These are phyloP conservation scores for Pyrenochaeta sp. DNA, from an alignment of 2,329 filamentous ascomycete species.

Conservation along the genomic window DNA sequence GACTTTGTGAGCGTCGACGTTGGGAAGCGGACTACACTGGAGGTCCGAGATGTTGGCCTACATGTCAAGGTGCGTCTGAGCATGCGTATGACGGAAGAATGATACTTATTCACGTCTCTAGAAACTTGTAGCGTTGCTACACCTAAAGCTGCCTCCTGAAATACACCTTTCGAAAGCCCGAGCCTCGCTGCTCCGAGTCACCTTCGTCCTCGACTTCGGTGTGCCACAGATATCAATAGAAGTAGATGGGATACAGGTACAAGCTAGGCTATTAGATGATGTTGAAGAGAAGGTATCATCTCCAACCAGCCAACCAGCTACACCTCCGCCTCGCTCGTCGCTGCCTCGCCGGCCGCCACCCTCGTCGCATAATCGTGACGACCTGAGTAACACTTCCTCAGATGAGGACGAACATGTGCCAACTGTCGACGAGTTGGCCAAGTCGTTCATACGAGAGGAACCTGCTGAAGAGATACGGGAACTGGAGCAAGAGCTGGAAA, in stretches of 20 bases:
- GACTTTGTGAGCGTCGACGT: slow-evolving; percentile 86
- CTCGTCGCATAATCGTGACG: slow-evolving; percentile 15
- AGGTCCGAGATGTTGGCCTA: slow-evolving; percentile 86
- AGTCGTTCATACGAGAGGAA: slow-evolving; percentile 80
- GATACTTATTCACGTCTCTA: slow-evolving; percentile 51
- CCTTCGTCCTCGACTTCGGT: slow-evolving; percentile 87
- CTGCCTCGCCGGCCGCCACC: slow-evolving; percentile 14
- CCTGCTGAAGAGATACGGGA: slow-evolving; percentile 70
- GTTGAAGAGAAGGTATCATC: slow-evolving; percentile 10
- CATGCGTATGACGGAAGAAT: neutral
- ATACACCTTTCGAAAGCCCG: slow-evolving; percentile 77
- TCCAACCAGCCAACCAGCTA: slow-evolving; percentile 5
- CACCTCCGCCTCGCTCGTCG: slow-evolving; percentile 15
- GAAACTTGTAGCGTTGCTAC: slow-evolving; percentile 80
- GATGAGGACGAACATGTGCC: slow-evolving; percentile 61
- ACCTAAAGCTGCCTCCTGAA: slow-evolving; percentile 70
- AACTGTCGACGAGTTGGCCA: slow-evolving; percentile 75
- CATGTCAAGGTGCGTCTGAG: slow-evolving; percentile 71
- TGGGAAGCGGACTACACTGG: slow-evolving; percentile 82
- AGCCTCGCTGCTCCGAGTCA: slow-evolving; percentile 78
- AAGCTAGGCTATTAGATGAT: slow-evolving; percentile 48
- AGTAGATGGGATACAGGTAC: slow-evolving; percentile 80
- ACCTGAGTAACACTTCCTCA: slow-evolving; percentile 26
- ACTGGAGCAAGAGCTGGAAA: slow-evolving; percentile 73
- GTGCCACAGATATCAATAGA: slow-evolving; percentile 83